A percentile compares a stretch with the other conserved stretches of the same genome.
Conservation (phyloP, 2,329 filamentous ascomycete genomes). For the Aureobasidium musti region DNA sequence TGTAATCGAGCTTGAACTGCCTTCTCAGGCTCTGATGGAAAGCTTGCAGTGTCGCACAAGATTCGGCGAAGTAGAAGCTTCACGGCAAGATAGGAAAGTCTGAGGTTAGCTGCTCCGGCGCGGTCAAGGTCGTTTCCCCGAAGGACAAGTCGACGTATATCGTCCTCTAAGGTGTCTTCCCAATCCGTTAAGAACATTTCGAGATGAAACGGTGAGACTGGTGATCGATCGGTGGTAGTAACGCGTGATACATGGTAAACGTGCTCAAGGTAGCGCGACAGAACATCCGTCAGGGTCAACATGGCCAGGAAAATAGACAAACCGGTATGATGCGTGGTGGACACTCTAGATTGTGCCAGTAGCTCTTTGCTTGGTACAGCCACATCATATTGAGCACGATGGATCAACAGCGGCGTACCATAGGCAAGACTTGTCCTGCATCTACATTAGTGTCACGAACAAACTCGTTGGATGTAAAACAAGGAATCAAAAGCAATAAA, state of each 20-base stretch:
- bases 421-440: slow-evolving; percentile 57
- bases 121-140: slow-evolving; percentile 4
- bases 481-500: too few species aligned
- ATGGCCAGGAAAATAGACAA: not conserved
- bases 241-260: not conserved
- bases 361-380: slow-evolving; percentile 52
- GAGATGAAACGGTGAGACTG: not conserved
- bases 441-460: too few species aligned
- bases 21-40: not conserved
- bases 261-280: slow-evolving; percentile 2
- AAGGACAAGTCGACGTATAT: slow-evolving; percentile 9
- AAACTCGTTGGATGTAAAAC: too few species aligned
- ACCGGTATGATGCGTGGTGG: not conserved
- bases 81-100: slow-evolving; percentile 46
- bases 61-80: slow-evolving; percentile 40
- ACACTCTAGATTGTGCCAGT: not conserved
- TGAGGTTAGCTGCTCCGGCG: slow-evolving; percentile 43
- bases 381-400: slow-evolving; percentile 58
- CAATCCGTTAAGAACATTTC: not conserved
- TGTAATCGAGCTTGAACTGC: not conserved
- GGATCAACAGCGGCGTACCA: slow-evolving; percentile 57
- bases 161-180: slow-evolving; percentile 1
- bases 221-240: not conserved
- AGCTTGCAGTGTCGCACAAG: not conserved
- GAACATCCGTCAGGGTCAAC: not conserved